A percentile compares a stretch with the other conserved stretches of the same genome.
Conservation (phyloP, 2,329 filamentous ascomycete genomes). For the Sporothrix brunneoviolacea region DNA sequence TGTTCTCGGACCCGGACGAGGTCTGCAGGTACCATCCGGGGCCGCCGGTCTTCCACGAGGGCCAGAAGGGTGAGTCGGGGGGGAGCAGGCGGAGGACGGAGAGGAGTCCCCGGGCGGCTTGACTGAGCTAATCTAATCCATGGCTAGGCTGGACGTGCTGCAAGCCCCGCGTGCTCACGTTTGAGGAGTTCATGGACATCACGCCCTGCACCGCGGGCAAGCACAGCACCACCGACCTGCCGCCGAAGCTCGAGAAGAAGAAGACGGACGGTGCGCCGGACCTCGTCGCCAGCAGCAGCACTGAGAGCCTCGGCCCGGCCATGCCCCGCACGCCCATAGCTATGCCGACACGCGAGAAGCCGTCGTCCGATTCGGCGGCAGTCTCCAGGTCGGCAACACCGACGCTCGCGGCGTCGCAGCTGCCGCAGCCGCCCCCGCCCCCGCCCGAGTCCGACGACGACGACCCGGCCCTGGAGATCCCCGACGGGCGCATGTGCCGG, state of each 20-base stretch:
- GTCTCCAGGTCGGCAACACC: neutral
- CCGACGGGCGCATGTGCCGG: conserved; percentile 68
- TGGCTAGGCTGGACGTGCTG: conserved; percentile 92
- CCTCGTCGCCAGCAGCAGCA: conserved; percentile 36
- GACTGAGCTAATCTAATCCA: neutral
- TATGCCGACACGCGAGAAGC: conserved; percentile 32
- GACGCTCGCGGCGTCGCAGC: conserved; percentile 30
- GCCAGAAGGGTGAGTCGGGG: conserved; percentile 80
- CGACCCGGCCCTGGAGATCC: conserved; percentile 66
- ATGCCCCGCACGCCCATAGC: conserved; percentile 34
- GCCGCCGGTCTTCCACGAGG: conserved; percentile 92
- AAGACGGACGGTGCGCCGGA: conserved; percentile 40
- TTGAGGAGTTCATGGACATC: conserved; percentile 95
- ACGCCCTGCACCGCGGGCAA: conserved; percentile 87
- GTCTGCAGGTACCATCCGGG: conserved; percentile 88
- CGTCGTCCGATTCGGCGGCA: conserved; percentile 22
- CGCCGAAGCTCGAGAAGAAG: conserved; percentile 56
- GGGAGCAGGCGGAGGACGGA: neutral
- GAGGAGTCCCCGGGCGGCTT: no score
- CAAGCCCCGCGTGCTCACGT: conserved; percentile 91
- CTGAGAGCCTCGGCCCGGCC: conserved; percentile 26
- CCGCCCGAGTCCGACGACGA: conserved; percentile 81
- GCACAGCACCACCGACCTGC: conserved; percentile 78
- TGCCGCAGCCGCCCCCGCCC: conserved; percentile 41
- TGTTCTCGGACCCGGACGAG: conserved; percentile 74